These are phyloP conservation scores for Oryza rufipogon DNA, from an alignment of 176 grass and related monocot species.

Conservation along the genomic window DNA sequence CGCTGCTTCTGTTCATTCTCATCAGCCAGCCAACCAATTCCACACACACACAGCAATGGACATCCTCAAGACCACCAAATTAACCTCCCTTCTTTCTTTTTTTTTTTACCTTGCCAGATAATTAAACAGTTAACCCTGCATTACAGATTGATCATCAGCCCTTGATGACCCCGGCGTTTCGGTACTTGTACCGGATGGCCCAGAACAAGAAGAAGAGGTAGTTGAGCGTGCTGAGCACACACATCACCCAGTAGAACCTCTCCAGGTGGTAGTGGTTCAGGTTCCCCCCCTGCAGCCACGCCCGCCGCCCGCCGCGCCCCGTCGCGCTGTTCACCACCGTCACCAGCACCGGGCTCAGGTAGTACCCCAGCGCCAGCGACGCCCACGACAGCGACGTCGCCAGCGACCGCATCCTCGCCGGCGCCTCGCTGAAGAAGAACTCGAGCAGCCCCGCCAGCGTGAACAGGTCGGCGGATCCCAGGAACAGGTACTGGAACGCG, in stretches of 20 bases:
- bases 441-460: slow-evolving; percentile 83
- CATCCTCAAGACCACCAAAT: too few species aligned
- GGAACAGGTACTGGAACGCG: slow-evolving; percentile 87
- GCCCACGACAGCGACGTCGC: slow-evolving; percentile 89
- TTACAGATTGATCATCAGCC: background rate
- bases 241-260: slow-evolving; percentile 92
- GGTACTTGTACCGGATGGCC: slow-evolving; percentile 75
- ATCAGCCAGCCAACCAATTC: too few species aligned
- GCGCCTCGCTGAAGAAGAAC: slow-evolving; percentile 97
- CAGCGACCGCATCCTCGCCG: slow-evolving; percentile 74
- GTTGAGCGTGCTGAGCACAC: slow-evolving; percentile 71
- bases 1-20: too few species aligned
- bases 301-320: slow-evolving; percentile 23
- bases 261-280: slow-evolving; percentile 83
- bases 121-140: background rate
- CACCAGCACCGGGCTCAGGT: slow-evolving; percentile 85
- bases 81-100: background rate
- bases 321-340: slow-evolving; percentile 76
- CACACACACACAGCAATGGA: too few species aligned
- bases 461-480: slow-evolving; percentile 82
- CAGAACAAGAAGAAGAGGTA: slow-evolving; percentile 67
- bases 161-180: slow-evolving; percentile 47
- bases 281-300: slow-evolving; percentile 68
- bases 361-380: slow-evolving; percentile 86
- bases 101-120: background rate